Conservation (phyloP, 768 basidiomycete species). For the Trametes villosa region DNA sequence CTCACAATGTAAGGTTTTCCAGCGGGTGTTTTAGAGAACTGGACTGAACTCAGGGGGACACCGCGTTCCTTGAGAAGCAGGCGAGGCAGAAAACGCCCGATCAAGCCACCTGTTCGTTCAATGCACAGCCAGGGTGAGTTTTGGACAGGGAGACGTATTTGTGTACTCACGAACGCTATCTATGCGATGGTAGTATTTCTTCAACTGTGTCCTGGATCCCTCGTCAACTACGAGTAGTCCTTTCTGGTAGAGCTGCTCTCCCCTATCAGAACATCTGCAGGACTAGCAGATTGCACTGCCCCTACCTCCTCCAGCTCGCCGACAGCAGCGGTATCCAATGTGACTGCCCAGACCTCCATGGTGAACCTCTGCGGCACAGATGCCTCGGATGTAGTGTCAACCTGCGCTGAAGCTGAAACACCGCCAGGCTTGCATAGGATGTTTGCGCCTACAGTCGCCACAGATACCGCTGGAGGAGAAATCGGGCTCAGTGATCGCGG, state of each 20-base stretch:
- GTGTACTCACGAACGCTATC: constrained; percentile 71
- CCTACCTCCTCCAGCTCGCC: constrained; percentile 38
- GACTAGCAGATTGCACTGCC: not conserved
- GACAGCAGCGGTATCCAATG: constrained; percentile 41
- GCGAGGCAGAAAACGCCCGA: constrained; percentile 77
- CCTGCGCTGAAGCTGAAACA: no score
- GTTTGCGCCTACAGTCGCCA: no score
- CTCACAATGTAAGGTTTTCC: constrained; percentile 82
- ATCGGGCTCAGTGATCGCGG: no score
- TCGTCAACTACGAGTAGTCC: constrained; percentile 63
- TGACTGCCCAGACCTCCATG: constrained; percentile 50
- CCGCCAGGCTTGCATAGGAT: no score
- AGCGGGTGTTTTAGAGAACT: constrained; percentile 58
- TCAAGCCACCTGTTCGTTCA: constrained; percentile 60
- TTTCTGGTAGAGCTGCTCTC: constrained; percentile 55
- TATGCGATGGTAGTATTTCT: constrained; percentile 68
- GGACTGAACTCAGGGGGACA: constrained; percentile 48
- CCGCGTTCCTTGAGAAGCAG: constrained; percentile 64
- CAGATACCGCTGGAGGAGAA: no score
- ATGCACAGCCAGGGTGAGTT: not conserved
- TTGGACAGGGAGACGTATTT: not conserved
- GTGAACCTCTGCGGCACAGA: not conserved
- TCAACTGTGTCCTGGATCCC: constrained; percentile 58
- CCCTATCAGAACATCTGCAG: not conserved
- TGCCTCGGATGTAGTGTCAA: no score